Conservation (phyloP, 1,284 basidiomycete species). For the Takashimella tepidaria region DNA sequence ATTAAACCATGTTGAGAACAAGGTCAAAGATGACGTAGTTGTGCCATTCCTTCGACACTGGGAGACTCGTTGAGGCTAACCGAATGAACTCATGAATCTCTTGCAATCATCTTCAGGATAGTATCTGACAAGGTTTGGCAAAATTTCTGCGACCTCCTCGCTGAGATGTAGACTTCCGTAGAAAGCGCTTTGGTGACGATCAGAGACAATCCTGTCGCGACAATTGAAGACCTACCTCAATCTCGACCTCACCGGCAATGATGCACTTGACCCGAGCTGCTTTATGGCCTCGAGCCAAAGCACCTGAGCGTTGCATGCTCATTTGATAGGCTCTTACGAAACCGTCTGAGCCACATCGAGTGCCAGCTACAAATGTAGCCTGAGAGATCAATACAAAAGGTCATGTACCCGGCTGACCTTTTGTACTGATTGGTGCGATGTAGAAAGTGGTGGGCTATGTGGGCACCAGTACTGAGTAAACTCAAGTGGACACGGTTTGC, state of each 20-base stretch:
- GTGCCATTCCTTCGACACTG: neutral
- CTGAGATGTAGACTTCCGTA: conserved; percentile 59
- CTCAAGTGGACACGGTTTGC: conserved; percentile 57
- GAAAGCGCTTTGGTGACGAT: conserved; percentile 48
- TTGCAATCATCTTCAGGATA: conserved; percentile 49
- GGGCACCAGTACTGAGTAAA: conserved; percentile 67
- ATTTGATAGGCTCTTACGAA: conserved; percentile 55
- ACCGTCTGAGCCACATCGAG: conserved; percentile 58
- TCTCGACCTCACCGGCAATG: conserved; percentile 61
- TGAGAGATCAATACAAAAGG: too few relatives aligned
- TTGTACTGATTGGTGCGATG: conserved; percentile 63
- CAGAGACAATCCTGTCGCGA: neutral
- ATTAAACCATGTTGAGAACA: conserved; percentile 2
- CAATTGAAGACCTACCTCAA: conserved; percentile 50
- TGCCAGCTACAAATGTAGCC: too few relatives aligned
- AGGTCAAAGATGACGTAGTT: conserved; percentile 5
- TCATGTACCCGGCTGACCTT: too few relatives aligned
- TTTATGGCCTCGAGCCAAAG: conserved; percentile 54
- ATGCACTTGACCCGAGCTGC: conserved; percentile 59
- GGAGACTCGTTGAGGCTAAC: neutral
- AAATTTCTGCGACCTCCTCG: conserved; percentile 50
- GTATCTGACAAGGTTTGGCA: conserved; percentile 59
- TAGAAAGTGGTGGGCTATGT: conserved; percentile 67
- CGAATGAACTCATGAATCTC: neutral
- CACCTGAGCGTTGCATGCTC: conserved; percentile 62